Conservation (phyloP, 192 early-diverging fungal species). For the Neocallimastix lanati region DNA sequence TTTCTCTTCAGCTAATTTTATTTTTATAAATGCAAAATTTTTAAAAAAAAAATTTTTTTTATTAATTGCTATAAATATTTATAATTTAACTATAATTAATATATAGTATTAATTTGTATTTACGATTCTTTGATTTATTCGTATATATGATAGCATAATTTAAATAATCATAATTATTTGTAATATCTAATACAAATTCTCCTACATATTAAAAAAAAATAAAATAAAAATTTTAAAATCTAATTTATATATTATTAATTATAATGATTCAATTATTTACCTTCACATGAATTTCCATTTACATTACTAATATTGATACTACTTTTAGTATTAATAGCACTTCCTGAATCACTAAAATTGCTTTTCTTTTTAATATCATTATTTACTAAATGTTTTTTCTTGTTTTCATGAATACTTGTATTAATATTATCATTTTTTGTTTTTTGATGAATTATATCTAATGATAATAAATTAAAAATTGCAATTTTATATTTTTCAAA, state of each 20-base stretch:
- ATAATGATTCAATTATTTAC: too few species aligned
- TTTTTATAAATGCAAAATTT: too few species aligned
- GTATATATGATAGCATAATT: neutral
- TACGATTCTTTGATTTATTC: neutral
- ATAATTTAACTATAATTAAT: too few species aligned
- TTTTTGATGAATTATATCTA: neutral
- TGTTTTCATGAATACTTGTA: neutral
- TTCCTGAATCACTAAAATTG: neutral
- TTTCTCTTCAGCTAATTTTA: neutral
- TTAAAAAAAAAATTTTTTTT: too few species aligned
- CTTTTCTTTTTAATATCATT: neutral
- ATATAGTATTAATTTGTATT: too few species aligned
- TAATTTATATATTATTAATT: too few species aligned
- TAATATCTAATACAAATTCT: neutral
- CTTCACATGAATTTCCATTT: too few species aligned
- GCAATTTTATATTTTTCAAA: neutral
- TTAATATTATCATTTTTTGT: neutral
- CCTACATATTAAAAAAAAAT: too few species aligned
- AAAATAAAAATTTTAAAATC: too few species aligned
- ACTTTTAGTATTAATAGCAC: too few species aligned
- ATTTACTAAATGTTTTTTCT: neutral
- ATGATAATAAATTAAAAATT: neutral
- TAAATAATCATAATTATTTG: neutral
- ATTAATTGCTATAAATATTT: too few species aligned
- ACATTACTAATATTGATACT: too few species aligned